Evolutionary conservation across 73 alveolate genomes (phyloP).

Genomic region (Breviolum minutum): DNA sequence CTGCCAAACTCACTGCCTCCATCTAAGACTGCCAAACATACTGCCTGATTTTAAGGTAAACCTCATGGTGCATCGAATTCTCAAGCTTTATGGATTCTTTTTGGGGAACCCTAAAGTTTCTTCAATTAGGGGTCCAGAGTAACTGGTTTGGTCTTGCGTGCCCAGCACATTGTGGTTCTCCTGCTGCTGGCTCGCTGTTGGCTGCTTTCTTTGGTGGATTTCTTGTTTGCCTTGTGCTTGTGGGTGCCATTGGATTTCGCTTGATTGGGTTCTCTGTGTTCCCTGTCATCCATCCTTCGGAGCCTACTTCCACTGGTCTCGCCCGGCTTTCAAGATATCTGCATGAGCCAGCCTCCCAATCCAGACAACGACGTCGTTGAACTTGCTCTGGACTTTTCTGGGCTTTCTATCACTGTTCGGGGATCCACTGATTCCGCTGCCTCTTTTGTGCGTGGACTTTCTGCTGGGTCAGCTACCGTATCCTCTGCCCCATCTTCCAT

Average conservation of each 20-base stretch:
- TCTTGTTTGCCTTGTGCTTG: background rate
- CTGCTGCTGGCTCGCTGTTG: background rate
- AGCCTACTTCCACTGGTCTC: background rate
- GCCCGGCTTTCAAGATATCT: background rate
- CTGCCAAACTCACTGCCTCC: no score
- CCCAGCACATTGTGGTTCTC: background rate
- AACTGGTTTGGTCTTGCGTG: background rate
- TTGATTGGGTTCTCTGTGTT: no score
- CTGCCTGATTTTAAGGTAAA: no score
- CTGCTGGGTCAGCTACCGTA: no score
- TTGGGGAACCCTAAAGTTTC: background rate
- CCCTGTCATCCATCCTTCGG: background rate
- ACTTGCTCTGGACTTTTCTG: background rate
- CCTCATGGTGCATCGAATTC: background rate
- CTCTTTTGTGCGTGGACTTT: background rate
- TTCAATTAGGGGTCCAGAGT: background rate
- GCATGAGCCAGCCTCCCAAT: background rate
- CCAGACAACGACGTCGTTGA: background rate
- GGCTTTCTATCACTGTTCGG: background rate
- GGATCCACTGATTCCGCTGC: background rate
- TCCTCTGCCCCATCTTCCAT: background rate
- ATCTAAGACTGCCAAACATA: no score
- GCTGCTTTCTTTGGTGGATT: background rate
- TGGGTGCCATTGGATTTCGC: background rate
- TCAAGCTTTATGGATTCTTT: constrained; percentile 4